Percentiles rank a stretch among this genome's conserved stretches.
phyloP scores from a whole-genome alignment of 805 yeast species.

The Cyberlindnera suaveolens region DNA sequence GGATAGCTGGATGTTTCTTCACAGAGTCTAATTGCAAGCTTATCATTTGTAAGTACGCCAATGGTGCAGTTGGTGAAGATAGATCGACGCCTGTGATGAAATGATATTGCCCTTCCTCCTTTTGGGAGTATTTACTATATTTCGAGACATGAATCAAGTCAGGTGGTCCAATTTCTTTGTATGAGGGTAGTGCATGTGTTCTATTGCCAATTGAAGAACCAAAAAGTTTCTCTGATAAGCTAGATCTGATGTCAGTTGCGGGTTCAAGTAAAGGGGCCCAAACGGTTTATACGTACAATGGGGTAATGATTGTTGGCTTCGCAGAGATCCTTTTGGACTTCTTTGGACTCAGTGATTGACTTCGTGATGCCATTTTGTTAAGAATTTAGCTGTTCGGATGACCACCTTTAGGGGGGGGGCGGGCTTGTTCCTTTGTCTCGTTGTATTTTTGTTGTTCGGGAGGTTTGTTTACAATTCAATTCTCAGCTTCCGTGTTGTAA shows the following conservation, averaged over 20 bases:
- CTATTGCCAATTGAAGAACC: conserved; percentile 52
- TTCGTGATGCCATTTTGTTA: too few relatives aligned
- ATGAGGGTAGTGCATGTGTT: conserved; percentile 34
- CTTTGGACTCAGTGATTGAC: not conserved
- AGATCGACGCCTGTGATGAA: conserved; percentile 42
- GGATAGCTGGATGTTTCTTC: conserved; percentile 23
- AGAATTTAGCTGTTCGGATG: too few relatives aligned
- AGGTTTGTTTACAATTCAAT: too few relatives aligned
- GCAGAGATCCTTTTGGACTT: not conserved
- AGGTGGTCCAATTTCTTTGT: conserved; percentile 61
- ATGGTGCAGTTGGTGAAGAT: conserved; percentile 39
- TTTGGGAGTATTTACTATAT: conserved; percentile 19
- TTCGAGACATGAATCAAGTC: conserved; percentile 54
- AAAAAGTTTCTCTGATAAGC: conserved; percentile 39
- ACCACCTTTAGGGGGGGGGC: too few relatives aligned
- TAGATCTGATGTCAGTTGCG: conserved; percentile 14
- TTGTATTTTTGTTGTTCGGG: too few relatives aligned
- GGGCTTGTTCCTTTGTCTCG: too few relatives aligned
- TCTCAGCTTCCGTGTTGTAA: too few relatives aligned
- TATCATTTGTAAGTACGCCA: conserved; percentile 39
- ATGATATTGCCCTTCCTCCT: conserved; percentile 47
- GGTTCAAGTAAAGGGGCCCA: not conserved
- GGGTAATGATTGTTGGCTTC: conserved; percentile 15
- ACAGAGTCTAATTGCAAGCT: conserved; percentile 18
- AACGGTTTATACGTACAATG: conserved; percentile 11